Percentiles rank a stretch among this genome's conserved stretches.
These are phyloP conservation scores for Persicaria tinctoria DNA, from an alignment of 148 eudicot species.

Conservation along the genomic window DNA sequence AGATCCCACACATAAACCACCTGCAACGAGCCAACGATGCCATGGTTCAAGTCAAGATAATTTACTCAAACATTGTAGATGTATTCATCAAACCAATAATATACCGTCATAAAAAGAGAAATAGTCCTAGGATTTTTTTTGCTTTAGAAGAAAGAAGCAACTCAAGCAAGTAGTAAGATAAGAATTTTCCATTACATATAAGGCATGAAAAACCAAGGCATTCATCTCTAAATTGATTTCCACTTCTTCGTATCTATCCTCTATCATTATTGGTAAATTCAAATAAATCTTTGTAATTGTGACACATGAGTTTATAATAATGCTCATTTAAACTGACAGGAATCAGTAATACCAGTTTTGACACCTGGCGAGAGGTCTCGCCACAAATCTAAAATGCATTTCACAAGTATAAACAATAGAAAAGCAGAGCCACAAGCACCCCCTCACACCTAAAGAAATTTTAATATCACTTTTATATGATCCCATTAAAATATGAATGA, in stretches of 20 bases:
- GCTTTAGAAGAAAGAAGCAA: too few species aligned
- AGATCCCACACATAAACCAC: slow-evolving; percentile 93
- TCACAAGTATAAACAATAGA: neutral
- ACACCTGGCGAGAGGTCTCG: neutral
- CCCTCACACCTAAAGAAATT: neutral
- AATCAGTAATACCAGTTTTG: neutral
- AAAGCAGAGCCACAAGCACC: neutral
- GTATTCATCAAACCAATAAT: neutral
- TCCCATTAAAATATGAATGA: neutral
- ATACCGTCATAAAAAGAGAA: neutral
- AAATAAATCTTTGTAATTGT: neutral
- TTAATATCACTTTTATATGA: neutral
- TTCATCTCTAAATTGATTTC: neutral
- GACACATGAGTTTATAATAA: neutral
- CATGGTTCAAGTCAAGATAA: neutral
- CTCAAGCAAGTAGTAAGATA: too few species aligned
- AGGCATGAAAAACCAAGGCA: neutral
- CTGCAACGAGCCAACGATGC: slow-evolving; percentile 26
- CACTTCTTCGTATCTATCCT: too few species aligned
- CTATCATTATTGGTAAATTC: neutral
- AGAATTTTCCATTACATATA: neutral
- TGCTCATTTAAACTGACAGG: neutral
- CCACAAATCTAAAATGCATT: neutral
- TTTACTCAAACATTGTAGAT: neutral
- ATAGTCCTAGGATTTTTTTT: neutral